Conservation (phyloP, 2,329 filamentous ascomycete genomes). For the Oidium heveae region DNA sequence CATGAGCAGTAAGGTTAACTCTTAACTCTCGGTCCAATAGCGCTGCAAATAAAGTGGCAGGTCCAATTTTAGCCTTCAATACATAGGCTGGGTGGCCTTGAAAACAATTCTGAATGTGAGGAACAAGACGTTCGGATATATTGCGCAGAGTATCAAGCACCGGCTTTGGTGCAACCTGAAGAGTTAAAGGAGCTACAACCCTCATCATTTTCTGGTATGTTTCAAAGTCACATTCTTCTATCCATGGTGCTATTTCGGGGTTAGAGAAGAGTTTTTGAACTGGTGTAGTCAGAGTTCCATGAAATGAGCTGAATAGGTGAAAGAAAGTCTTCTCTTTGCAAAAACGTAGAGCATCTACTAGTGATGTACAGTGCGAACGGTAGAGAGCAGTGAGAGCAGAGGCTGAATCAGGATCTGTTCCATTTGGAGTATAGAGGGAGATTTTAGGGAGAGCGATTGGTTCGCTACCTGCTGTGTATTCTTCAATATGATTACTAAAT, state of each 20-base stretch:
- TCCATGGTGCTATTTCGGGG: conserved; percentile 65
- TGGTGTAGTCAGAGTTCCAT: conserved; percentile 86
- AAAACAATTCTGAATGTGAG: conserved; percentile 66
- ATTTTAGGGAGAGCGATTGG: conserved; percentile 67
- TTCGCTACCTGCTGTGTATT: conserved; percentile 35
- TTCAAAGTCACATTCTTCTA: conserved; percentile 81
- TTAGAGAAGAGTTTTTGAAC: conserved; percentile 81
- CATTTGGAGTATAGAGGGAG: conserved; percentile 49
- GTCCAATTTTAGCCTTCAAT: conserved; percentile 62
- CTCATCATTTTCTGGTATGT: conserved; percentile 95
- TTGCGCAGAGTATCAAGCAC: conserved; percentile 71
- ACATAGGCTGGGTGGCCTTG: conserved; percentile 68
- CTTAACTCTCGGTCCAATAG: conserved; percentile 68
- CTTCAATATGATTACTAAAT: conserved; percentile 32
- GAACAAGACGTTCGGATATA: conserved; percentile 58
- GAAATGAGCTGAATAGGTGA: conserved; percentile 80
- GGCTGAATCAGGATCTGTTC: conserved; percentile 69
- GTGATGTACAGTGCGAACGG: conserved; percentile 77
- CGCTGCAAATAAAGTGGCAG: conserved; percentile 69
- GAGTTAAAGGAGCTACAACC: conserved; percentile 65
- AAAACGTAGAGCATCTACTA: conserved; percentile 85
- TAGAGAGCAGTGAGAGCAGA: conserved; percentile 72
- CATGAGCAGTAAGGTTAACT: conserved; percentile 83
- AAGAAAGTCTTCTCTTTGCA: conserved; percentile 96
- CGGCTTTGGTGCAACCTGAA: conserved; percentile 72